phyloP scores from a whole-genome alignment of 257 asterid species.

The Nicotiana benthamiana region DNA sequence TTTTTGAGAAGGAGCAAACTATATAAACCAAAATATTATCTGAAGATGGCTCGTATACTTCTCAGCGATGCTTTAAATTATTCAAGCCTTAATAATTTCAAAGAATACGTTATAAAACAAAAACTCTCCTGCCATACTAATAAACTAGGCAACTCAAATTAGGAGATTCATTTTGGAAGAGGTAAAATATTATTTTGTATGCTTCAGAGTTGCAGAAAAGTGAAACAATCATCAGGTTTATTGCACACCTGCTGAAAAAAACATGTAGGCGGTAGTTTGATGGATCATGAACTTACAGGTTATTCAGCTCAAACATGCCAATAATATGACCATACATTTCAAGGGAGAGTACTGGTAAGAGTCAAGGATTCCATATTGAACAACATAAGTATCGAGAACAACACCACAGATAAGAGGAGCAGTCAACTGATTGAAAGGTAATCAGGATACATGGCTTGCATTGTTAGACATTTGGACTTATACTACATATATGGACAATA shows the following conservation, averaged over 20 bases:
- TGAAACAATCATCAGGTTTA: not conserved
- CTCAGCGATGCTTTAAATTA: not conserved
- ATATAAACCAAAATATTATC: not conserved
- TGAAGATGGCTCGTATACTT: not conserved
- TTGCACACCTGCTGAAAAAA: not conserved
- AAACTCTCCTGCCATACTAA: not conserved
- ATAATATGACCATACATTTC: slow-evolving; percentile 85
- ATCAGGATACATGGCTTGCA: slow-evolving; percentile 81
- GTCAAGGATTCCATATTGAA: slow-evolving; percentile 44
- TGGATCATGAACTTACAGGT: slow-evolving; percentile 59
- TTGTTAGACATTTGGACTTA: too few species aligned
- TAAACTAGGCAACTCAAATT: not conserved
- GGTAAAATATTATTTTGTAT: not conserved
- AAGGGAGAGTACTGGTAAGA: slow-evolving; percentile 64
- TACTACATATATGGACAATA: too few species aligned
- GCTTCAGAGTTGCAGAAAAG: not conserved
- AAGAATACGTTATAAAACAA: not conserved
- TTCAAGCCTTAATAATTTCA: not conserved
- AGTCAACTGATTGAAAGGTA: slow-evolving; percentile 12
- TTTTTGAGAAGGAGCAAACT: slow-evolving; percentile 1
- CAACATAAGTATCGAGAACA: not conserved
- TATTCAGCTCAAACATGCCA: slow-evolving; percentile 97
- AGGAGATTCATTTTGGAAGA: not conserved
- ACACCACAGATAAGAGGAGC: slow-evolving; percentile 6
- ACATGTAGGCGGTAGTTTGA: not conserved